Base-by-base conservation (phyloP, 1,139 yeast genomes). In the Taphrina flavorubra region DNA sequence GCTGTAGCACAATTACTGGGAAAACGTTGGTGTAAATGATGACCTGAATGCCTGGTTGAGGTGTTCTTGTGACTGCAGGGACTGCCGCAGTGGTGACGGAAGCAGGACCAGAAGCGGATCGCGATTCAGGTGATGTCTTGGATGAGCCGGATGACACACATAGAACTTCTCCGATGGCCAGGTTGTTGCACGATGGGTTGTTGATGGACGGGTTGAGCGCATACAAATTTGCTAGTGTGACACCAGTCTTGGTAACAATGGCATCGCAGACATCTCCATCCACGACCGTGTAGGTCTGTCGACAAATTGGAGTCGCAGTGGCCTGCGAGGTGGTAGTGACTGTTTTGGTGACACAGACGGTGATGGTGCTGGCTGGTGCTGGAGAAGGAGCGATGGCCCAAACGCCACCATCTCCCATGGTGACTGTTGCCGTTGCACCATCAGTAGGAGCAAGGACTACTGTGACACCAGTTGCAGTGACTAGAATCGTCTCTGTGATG, bases 361-460 rank as follows among this genome's bases (percentile, higher is more conserved):
- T 62, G 25, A 55, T 62, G 14, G 66, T 62, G 42, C 47, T 53
- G n/a, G 59, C 66, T 1, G 66, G 66, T 7, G 66, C 58, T 1
- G 57, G 51, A 16, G 66, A 37, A 11, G 57, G 51, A 14, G 42
- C 61, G n/a, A 44, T 37, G 7, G 55, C 61, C 44, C 34, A 40
- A 25, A n/a, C 16, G 11, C 39, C 37, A 1, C 42, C 42, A 37
- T 53, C 58, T 7, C 60, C 42, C 42, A 57, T 40, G 16, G 67
- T 55, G 55, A 55, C 51, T 8, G 67, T 55, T 25, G 46, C 55
- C n/a, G 51, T 34, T 1, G 25, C 58, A 51, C 66, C 66, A 25
- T 56, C 39, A 7, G 60, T 56, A 1, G 60, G 60, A 4, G 60
- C 60, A 3, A 56, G 49, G 7, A 56, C 49, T 10, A 56, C 60